phyloP scores from a whole-genome alignment of 2,329 filamentous ascomycete species.

The Sarocladiaceae sp. region DNA sequence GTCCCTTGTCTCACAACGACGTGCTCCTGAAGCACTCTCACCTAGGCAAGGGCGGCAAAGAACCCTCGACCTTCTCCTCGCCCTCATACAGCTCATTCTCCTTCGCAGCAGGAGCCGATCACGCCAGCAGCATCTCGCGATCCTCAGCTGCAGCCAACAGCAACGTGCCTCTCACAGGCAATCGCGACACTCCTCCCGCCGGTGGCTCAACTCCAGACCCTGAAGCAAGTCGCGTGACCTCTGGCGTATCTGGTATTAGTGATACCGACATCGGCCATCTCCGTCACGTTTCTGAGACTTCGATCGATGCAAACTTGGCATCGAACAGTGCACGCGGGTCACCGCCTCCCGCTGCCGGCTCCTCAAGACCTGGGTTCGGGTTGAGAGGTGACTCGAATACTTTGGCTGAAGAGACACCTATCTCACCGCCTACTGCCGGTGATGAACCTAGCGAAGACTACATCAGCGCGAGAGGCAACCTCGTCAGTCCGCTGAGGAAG shows the following conservation, averaged over 20 bases:
- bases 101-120: constrained; percentile 15
- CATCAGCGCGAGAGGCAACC: constrained; percentile 19
- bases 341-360: background rate
- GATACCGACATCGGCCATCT: constrained; percentile 3
- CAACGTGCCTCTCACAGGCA: constrained; percentile 1
- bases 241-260: background rate
- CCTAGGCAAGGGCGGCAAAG: constrained; percentile 15
- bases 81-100: constrained; percentile 23
- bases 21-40: constrained; percentile 32
- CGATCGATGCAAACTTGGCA: constrained; percentile 1
- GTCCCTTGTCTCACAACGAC: constrained; percentile 33
- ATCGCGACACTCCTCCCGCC: constrained; percentile 8
- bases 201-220: constrained; percentile 8
- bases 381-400: background rate
- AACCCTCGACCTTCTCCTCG: constrained; percentile 2
- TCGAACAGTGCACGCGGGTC: background rate
- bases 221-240: background rate
- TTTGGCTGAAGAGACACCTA: constrained; percentile 12
- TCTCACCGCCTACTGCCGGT: constrained; percentile 25
- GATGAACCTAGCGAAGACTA: constrained; percentile 24
- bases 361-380: background rate
- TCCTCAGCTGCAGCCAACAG: constrained; percentile 17
- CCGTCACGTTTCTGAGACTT: constrained; percentile 11
- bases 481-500: constrained; percentile 25
- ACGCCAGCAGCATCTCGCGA: constrained; percentile 23